phyloP scores from a whole-genome alignment of 441 rosid species.

The Mallotus japonicus region DNA sequence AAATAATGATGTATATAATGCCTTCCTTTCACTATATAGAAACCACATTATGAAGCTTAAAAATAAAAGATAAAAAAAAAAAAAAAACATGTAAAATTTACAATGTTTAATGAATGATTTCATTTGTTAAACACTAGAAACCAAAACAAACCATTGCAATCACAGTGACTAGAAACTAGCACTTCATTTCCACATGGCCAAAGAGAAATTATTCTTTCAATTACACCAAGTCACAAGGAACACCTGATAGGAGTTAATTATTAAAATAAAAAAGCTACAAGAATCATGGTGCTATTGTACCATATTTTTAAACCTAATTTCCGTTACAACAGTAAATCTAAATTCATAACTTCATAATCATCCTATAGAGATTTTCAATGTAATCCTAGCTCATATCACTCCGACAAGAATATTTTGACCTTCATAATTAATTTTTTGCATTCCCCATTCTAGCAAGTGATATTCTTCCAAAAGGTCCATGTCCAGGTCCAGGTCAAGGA shows the following conservation, averaged over 20 bases:
- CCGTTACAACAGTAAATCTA: too few relatives aligned
- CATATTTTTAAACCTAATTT: not conserved
- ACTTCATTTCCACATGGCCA: not conserved
- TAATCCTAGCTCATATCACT: not conserved
- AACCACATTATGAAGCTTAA: not conserved
- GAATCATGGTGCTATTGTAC: too few relatives aligned
- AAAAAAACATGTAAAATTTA: not conserved
- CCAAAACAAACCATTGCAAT: not conserved
- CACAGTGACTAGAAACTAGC: not conserved
- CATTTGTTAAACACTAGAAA: not conserved
- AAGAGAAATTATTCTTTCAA: too few relatives aligned
- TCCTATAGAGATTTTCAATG: not conserved
- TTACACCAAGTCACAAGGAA: too few relatives aligned
- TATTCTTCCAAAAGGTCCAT: not conserved
- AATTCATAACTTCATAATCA: not conserved
- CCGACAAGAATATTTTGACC: not conserved
- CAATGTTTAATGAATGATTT: not conserved
- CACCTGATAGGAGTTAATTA: too few relatives aligned
- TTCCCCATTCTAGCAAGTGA: not conserved
- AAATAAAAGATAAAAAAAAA: conserved; percentile 2
- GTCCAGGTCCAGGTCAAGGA: not conserved
- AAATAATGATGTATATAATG: conserved; percentile 7
- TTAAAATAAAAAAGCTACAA: too few relatives aligned
- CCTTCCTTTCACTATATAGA: not conserved
- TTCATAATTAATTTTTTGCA: not conserved